Evolutionary conservation across 1,284 basidiomycete species (phyloP).

Genomic region (Sphagnurus paluster): DNA sequence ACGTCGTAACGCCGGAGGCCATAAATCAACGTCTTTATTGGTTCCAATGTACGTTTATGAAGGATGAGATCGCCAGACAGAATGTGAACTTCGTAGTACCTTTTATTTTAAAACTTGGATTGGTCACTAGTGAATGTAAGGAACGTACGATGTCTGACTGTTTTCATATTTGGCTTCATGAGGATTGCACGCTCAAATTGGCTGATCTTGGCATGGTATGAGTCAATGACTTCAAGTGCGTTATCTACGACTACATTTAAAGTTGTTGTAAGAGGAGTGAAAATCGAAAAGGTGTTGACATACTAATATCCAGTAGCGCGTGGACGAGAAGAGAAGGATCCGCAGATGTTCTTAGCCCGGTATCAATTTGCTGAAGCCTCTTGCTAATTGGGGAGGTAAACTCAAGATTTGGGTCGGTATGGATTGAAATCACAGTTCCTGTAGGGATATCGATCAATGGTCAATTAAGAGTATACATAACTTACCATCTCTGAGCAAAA

Average conservation of each 20-base stretch:
- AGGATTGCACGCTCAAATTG: conserved; percentile 62
- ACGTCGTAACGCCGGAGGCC: conserved; percentile 65
- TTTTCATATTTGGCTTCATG: conserved; percentile 57
- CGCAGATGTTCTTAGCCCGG: conserved; percentile 56
- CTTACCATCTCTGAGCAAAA: conserved; percentile 62
- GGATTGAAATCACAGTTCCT: conserved; percentile 67
- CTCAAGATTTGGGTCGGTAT: conserved; percentile 42
- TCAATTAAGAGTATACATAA: conserved; percentile 1
- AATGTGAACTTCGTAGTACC: conserved; percentile 54
- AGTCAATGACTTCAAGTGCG: conserved; percentile 65
- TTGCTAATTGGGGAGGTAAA: conserved; percentile 57
- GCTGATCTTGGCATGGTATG: conserved; percentile 60
- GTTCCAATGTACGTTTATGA: conserved; percentile 68
- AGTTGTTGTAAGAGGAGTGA: not conserved
- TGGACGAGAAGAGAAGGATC: conserved; percentile 65
- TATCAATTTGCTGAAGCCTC: conserved; percentile 56
- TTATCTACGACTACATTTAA: conserved; percentile 57
- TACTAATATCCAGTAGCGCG: conserved; percentile 62
- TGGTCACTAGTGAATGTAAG: not conserved
- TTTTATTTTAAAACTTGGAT: not conserved
- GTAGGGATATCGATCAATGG: not conserved
- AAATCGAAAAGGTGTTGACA: conserved; percentile 19
- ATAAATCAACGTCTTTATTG: conserved; percentile 66
- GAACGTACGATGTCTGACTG: conserved; percentile 54
- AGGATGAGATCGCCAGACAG: conserved; percentile 70